These are phyloP conservation scores for Lomentospora prolificans DNA, from an alignment of 2,329 filamentous ascomycete species.

Conservation along the genomic window DNA sequence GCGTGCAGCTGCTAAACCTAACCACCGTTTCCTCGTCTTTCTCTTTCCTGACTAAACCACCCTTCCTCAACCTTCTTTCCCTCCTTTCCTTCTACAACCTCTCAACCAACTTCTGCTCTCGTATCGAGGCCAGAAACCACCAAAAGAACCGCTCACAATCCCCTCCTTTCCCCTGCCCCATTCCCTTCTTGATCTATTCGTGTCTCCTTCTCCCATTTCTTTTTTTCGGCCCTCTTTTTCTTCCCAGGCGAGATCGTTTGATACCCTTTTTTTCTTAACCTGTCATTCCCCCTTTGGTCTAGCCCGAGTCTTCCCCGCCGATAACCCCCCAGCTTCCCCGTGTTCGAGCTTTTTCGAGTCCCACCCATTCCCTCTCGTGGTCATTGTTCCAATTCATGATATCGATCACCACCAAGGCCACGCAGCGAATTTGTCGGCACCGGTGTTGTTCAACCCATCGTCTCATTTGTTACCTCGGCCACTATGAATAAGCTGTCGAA, in stretches of 20 bases:
- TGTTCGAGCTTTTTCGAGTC: slow-evolving; percentile 14
- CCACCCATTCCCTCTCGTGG: slow-evolving; percentile 14
- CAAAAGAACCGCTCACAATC: background rate
- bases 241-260: slow-evolving; percentile 12
- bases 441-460: background rate
- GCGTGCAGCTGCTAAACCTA: slow-evolving; percentile 6
- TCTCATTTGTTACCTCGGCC: slow-evolving; percentile 14
- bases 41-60: background rate
- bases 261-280: slow-evolving; percentile 16
- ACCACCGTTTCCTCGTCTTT: background rate
- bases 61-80: slow-evolving; percentile 12
- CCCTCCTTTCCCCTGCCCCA: slow-evolving; percentile 17
- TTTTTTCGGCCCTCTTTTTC: slow-evolving; percentile 11
- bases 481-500: slow-evolving; percentile 63
- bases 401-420: slow-evolving; percentile 25
- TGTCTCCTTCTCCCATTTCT: slow-evolving; percentile 15
- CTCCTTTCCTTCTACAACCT: slow-evolving; percentile 11
- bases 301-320: slow-evolving; percentile 12
- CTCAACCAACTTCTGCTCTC: slow-evolving; percentile 8
- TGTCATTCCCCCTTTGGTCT: slow-evolving; percentile 10
- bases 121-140: slow-evolving; percentile 12
- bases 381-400: slow-evolving; percentile 1
- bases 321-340: slow-evolving; percentile 16
- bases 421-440: background rate
- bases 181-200: slow-evolving; percentile 18